These are phyloP conservation scores for Rhynchospora tenuis DNA, from an alignment of 176 grass and related monocot genomes.

Conservation along the genomic window DNA sequence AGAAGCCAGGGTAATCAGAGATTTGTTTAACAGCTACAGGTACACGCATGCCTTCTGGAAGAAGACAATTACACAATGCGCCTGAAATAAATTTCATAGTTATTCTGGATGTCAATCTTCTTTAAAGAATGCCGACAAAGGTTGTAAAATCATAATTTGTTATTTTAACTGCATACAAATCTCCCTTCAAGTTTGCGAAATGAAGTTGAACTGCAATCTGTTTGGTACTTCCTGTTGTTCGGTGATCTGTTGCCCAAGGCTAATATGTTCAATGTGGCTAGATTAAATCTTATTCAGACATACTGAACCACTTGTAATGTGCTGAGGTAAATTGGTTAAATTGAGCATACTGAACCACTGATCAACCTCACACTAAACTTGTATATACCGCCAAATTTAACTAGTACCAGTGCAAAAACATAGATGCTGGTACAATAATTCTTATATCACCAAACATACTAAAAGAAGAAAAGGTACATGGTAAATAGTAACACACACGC, in stretches of 20 bases:
- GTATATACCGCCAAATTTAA: neutral
- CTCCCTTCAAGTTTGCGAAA: neutral
- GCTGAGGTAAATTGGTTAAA: neutral
- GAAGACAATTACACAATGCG: constrained; percentile 84
- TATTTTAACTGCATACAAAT: neutral
- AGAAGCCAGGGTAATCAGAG: constrained; percentile 49
- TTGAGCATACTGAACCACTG: neutral
- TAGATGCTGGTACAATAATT: neutral
- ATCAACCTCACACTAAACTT: neutral
- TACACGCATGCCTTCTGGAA: constrained; percentile 78
- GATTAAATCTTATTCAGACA: neutral
- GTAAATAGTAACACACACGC: constrained; percentile 7
- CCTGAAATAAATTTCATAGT: constrained; percentile 40
- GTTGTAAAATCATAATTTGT: neutral
- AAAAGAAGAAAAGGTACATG: neutral
- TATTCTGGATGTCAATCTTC: neutral
- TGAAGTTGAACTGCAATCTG: neutral
- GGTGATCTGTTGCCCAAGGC: neutral
- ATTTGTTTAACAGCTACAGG: constrained; percentile 75
- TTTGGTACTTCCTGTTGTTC: neutral
- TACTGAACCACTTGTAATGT: neutral
- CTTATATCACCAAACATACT: neutral
- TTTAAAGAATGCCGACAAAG: neutral
- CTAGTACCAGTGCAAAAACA: neutral
- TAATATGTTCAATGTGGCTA: neutral